A percentile compares a stretch with the other conserved stretches of the same genome.
These are phyloP conservation scores for Clitocybe nebularis DNA, from an alignment of 1,284 basidiomycete genomes.

Conservation along the genomic window DNA sequence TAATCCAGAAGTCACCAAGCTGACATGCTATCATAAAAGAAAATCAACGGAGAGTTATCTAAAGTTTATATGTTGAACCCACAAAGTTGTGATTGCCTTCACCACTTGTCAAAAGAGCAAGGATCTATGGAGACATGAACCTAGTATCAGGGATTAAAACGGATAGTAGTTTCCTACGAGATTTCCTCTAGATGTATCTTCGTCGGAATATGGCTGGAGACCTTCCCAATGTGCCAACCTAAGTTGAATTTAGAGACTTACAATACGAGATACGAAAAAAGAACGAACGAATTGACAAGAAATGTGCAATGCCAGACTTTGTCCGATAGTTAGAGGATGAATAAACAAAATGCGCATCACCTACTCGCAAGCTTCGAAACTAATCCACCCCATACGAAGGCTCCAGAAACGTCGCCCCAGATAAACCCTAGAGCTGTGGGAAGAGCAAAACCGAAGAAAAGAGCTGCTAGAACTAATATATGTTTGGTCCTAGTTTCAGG, in stretches of 20 bases:
- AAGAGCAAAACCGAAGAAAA: conserved; percentile 55
- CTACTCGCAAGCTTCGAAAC: conserved; percentile 27
- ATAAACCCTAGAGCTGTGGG: conserved; percentile 49
- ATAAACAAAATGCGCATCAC: too few relatives aligned
- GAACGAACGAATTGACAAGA: conserved; percentile 68
- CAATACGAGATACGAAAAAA: background rate
- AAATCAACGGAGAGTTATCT: background rate
- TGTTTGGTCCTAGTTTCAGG: background rate
- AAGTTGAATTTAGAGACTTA: background rate
- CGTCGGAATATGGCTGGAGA: conserved; percentile 73
- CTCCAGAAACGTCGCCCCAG: conserved; percentile 62
- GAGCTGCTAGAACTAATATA: conserved; percentile 47
- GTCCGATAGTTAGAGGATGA: conserved; percentile 4
- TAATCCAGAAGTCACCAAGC: conserved; percentile 4
- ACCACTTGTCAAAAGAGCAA: conserved; percentile 69
- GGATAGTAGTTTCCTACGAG: conserved; percentile 48
- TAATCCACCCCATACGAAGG: conserved; percentile 68
- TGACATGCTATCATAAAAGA: conserved; percentile 25
- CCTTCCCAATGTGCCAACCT: conserved; percentile 79
- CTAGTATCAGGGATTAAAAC: too few relatives aligned
- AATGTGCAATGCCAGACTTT: conserved; percentile 79
- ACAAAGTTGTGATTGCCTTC: conserved; percentile 82
- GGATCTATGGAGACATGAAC: conserved; percentile 49
- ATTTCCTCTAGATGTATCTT: conserved; percentile 74
- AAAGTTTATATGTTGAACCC: conserved; percentile 18